Evolutionary conservation across 2,329 filamentous ascomycete species (phyloP), one percentile per base, ranked within the genome.

Genomic region (Lojkania enalia): DNA sequence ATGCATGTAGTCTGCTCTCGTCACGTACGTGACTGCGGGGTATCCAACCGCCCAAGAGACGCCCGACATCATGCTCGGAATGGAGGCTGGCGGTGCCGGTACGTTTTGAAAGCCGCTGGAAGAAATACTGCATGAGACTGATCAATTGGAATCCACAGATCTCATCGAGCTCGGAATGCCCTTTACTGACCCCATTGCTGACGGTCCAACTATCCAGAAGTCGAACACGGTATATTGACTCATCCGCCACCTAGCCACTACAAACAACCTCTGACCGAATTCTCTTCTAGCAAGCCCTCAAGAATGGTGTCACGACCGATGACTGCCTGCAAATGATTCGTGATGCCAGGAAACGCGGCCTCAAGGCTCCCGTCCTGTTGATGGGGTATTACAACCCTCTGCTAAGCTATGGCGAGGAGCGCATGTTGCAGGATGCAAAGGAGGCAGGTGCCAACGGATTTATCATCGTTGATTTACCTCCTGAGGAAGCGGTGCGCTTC

Each of bases 361-460:
- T 97, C 43, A 85, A 80, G 61, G 84, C 86, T 1, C 94, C 94
- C 0, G 82, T 99, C 31, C 75, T 99, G 65, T 81, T 99, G 55
- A 99, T 99, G 94, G 94, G 94, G 62, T 99, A 99, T 81, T 99
- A 96, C 76, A 99, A 99, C 76, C 94, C 94, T 1, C 79, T 97
- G 50, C 77, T 97, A 50, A 89, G 87, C 63, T 99, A 97, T 68
- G 94, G 94, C 42, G 94, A 99, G 74, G 90, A 96, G 74, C 82
- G 80, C 49, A 84, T 97, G 71, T 77, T 99, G 42, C 80, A 83
- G 59, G 91, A 97, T 71, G 89, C 90, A 70, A 86, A 86, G 67
- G 82, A 83, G 42, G 87, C 89, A 2, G 90, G 91, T 19, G 84
- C 95, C 67, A 96, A 96, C 73, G 92, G 94, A 47, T 97, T 97